phyloP scores from a whole-genome alignment of 2,329 filamentous ascomycete species.

The Colletotrichum trifolii region DNA sequence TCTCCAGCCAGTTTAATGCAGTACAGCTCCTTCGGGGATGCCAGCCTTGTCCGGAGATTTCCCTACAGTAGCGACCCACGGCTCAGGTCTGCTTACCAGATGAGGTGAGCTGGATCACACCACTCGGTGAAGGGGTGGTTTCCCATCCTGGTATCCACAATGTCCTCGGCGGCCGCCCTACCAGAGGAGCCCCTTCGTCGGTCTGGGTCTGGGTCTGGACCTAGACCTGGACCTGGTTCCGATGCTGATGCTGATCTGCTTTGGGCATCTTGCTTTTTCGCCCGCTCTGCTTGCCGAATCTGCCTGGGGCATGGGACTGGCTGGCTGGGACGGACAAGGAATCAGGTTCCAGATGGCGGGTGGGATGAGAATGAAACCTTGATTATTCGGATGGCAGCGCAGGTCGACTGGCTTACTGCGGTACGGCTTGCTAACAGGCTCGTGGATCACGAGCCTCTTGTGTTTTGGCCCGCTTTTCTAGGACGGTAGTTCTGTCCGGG shows the following conservation, averaged over 20 bases:
- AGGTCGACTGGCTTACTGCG: too few relatives aligned
- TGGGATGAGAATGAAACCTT: background rate
- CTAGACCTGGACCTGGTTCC: background rate
- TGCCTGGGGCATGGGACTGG: constrained; percentile 17
- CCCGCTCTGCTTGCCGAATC: constrained; percentile 12
- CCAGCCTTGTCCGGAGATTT: constrained; percentile 11
- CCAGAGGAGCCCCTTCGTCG: background rate
- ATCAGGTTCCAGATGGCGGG: background rate
- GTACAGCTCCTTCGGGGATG: background rate
- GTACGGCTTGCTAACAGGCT: too few relatives aligned
- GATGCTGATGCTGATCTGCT: too few relatives aligned
- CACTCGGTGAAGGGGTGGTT: background rate
- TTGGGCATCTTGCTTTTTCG: constrained; percentile 8
- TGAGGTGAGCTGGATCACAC: too few relatives aligned
- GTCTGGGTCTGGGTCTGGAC: constrained; percentile 4
- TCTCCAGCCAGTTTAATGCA: constrained; percentile 5
- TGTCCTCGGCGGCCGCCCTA: background rate
- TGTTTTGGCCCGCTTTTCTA: too few relatives aligned
- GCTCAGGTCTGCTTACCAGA: background rate
- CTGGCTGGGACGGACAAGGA: constrained; percentile 9
- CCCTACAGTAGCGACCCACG: background rate
- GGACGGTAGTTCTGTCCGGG: too few relatives aligned
- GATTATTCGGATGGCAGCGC: too few relatives aligned
- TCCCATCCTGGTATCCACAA: background rate
- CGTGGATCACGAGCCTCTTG: too few relatives aligned